Evolutionary conservation across 176 grass and related monocot species (phyloP), one percentile per base, ranked within the genome.

Genomic region (Paspalum vaginatum): DNA sequence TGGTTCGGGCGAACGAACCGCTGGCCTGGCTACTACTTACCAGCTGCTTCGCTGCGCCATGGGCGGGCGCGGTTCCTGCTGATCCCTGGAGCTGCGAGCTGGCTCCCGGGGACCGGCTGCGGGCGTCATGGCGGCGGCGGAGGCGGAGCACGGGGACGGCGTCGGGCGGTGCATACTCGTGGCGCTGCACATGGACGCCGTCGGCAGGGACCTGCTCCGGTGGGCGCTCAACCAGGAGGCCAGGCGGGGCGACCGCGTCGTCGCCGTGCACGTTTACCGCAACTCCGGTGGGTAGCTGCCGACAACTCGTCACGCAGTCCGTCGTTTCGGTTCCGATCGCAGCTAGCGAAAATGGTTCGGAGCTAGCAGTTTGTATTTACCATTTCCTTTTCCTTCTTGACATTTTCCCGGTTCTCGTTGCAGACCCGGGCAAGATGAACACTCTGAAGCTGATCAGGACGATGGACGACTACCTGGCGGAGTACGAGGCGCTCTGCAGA

Each of bases 231-330:
- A 48, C 82, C 63, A 87, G 75, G 61, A 88, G 51, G 72, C 93
- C 4, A 68, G 86, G 81, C 55, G 55, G 32, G 97, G 93, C 20
- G 97, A 96, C 82, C 90, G 97, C 52, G 80, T 99, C 62, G 79
- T 96, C 39, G 93, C 91, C 59, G 86, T 96, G 42, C 91, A 96
- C 86, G 88, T 96, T 91, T 99, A 94, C 93, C 85, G 93, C 64
- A 93, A 96, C 74, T 96, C 93, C 52, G 86, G 95, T 98, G 79
- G 45, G 62, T 55, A 25, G 49, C 39, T 11, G 27, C 18, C 50
- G 45, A 59, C 49, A 67, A 72, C 24, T 13, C 41, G 21, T 15
- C 47, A 15, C 18, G 70, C 13, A 57, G 59, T 70, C n/a, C n/a
- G n/a, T 88, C 69, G 7, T 60, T 18, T 70, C 49, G 50, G 24